Base-by-base conservation (phyloP, 768 basidiomycete species). In the Fistulinella prunicolor region DNA sequence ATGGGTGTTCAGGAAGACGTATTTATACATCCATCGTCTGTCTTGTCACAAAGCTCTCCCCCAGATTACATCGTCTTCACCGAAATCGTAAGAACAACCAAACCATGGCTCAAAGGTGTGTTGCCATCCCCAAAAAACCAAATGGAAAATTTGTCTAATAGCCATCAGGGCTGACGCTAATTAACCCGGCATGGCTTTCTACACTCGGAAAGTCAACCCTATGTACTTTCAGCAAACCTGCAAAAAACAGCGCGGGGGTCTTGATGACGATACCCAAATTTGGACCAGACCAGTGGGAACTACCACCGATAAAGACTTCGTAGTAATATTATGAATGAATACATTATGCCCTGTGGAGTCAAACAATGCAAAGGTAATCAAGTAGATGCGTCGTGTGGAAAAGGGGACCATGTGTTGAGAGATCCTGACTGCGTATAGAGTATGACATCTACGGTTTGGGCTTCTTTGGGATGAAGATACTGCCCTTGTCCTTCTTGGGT, bases 1-100 rank as follows among this genome's bases (percentile, higher is more conserved):
- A 60, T 93, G 43, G 87, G 89, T 1, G 74, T 95, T 34, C 53
- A 75, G 14, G 90, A 94, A 58, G 91, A 96, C 57, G 91, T 95
- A 2, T 98, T 81, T 68, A 84, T 98, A 46, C 94, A 98, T 62
- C 89, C 92, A 1, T 87, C 87, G 0, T 94, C 91, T n/a, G 75
- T 87, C 17, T 65, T 95, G 12, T 82, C 82, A 49, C 77, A 78
- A 56, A 50, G 54, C 6, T 53, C 83, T 10, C 91, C 95, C 2
- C 91, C 95, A 0, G 92, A 95, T 45, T 98, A 85, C 62, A 57
- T 98, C 38, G 78, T 89, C 32, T 99, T 79, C 63, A 78, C 84
- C 41, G 94, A 98, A 57, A 70, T 96, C 6, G 79, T 93, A 24
- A 78, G 84, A 38, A 89, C 90, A 2, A 81, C 77, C 36, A 78